Base-by-base conservation (phyloP, 768 basidiomycete genomes). In the Phaffia tasmanica region DNA sequence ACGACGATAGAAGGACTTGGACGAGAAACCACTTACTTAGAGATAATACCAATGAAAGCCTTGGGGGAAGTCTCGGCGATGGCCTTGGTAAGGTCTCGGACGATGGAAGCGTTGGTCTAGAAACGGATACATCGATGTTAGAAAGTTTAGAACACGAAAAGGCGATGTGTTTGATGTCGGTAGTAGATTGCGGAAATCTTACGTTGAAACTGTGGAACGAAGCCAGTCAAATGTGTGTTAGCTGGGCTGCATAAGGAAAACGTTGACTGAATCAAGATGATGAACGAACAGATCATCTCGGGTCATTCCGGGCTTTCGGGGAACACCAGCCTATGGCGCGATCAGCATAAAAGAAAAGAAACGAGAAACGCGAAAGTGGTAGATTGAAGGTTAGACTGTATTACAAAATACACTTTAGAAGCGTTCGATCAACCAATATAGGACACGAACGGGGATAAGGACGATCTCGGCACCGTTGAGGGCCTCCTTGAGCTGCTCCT, bases 41-140 rank as follows among this genome's bases (percentile, higher is more conserved):
- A 94, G 77, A 99, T 98, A 71, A 99, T 92, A 58, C 92, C 84
- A 55, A 98, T 84, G 73, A 87, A 86, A 25, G 95, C 95, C 74
- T 91, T 92, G 68, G 94, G 94, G 53, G 84, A 83, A 58, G 79
- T 75, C 19, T 82, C 84, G 19, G 94, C 93, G 72, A 92, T 88
- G 42, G 88, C 92, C 47, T 84, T 86, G 19, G 93, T 94, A 67
- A 99, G 84, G 73, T 90, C 89, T 72, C 86, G 86, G 67, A 97
- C 88, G 76, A 99, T 99, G 57, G 91, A 91, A 65, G 90, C 95
- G 79, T 99, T 99, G 81, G 93, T 95, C 89, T 95, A 73, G 59
- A 60, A 46, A 16, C 9, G 51, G 55, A 69, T 32, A 50, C 53
- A 49, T 25, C 59, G 29, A 64, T 59, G 42, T 46, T 29, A 19